A percentile compares a stretch with the other conserved stretches of the same genome.
These are phyloP conservation scores for Kodamaea fukazawae DNA, from an alignment of 805 yeast species.

Conservation along the genomic window DNA sequence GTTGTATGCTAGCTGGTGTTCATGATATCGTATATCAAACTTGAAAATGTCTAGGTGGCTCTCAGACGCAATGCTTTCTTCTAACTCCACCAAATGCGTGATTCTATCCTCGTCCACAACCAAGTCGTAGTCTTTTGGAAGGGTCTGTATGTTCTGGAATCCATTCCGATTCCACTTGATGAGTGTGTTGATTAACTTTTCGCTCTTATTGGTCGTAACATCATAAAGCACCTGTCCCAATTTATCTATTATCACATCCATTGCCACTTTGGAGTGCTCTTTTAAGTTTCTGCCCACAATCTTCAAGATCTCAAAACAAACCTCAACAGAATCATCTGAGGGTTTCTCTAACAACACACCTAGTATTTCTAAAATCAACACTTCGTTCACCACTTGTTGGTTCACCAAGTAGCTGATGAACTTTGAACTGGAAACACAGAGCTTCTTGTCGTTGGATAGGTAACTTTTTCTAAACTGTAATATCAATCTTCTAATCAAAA, in stretches of 20 bases:
- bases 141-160: conserved; percentile 34
- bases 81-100: conserved; percentile 54
- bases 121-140: conserved; percentile 51
- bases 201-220: conserved; percentile 1
- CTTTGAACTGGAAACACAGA: conserved; percentile 41
- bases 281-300: conserved; percentile 52
- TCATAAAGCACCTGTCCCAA: conserved; percentile 38
- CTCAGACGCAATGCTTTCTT: conserved; percentile 48
- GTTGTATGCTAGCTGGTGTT: conserved; percentile 48
- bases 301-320: conserved; percentile 50
- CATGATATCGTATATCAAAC: conserved; percentile 50
- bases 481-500: conserved; percentile 51
- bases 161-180: conserved; percentile 16
- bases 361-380: conserved; percentile 32
- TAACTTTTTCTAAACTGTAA: conserved; percentile 57
- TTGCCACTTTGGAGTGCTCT: conserved; percentile 42
- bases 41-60: conserved; percentile 47
- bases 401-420: conserved; percentile 65
- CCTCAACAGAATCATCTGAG: conserved; percentile 54
- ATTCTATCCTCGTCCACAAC: conserved; percentile 63
- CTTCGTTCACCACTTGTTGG: conserved; percentile 48
- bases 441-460: conserved; percentile 42
- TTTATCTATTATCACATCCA: conserved; percentile 53
- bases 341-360: conserved; percentile 39
- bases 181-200: conserved; percentile 6